Conservation (phyloP, 1,284 basidiomycete genomes). For the Melampsora americana region DNA sequence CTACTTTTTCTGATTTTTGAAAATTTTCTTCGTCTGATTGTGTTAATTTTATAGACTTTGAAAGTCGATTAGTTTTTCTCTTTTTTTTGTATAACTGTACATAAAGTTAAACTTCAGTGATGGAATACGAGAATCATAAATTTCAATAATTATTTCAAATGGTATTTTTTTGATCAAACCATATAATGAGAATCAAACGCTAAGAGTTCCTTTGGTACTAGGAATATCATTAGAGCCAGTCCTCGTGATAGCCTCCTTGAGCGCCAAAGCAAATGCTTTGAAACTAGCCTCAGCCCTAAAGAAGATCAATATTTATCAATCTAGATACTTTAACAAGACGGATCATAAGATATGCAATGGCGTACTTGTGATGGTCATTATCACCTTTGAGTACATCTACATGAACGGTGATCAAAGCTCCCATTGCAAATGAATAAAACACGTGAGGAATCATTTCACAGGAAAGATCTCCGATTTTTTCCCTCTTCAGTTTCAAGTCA, state of each 20-base stretch:
- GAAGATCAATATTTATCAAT: not conserved
- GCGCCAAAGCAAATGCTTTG: slow-evolving; percentile 93
- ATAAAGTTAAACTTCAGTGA: no score
- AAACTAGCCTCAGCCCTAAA: slow-evolving; percentile 89
- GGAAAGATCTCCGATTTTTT: slow-evolving; percentile 88
- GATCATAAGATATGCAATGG: slow-evolving; percentile 29
- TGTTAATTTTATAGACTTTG: no score
- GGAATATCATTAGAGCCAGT: slow-evolving; percentile 91
- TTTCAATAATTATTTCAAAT: no score
- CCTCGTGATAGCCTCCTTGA: slow-evolving; percentile 83
- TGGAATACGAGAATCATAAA: no score
- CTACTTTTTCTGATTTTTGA: no score
- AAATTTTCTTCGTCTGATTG: no score
- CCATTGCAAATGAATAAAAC: slow-evolving; percentile 87
- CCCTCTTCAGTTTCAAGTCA: slow-evolving; percentile 81
- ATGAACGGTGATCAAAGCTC: slow-evolving; percentile 84
- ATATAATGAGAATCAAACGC: slow-evolving; percentile 44
- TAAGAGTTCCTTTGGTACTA: slow-evolving; percentile 89
- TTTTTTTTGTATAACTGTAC: no score
- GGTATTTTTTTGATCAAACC: not conserved
- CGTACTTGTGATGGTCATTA: slow-evolving; percentile 95
- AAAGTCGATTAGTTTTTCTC: no score
- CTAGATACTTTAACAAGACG: not conserved
- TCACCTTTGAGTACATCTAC: slow-evolving; percentile 88
- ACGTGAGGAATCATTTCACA: slow-evolving; percentile 93